A percentile compares a stretch with the other conserved stretches of the same genome.
phyloP scores from a whole-genome alignment of 768 basidiomycete genomes.

The Suillus weaverae region DNA sequence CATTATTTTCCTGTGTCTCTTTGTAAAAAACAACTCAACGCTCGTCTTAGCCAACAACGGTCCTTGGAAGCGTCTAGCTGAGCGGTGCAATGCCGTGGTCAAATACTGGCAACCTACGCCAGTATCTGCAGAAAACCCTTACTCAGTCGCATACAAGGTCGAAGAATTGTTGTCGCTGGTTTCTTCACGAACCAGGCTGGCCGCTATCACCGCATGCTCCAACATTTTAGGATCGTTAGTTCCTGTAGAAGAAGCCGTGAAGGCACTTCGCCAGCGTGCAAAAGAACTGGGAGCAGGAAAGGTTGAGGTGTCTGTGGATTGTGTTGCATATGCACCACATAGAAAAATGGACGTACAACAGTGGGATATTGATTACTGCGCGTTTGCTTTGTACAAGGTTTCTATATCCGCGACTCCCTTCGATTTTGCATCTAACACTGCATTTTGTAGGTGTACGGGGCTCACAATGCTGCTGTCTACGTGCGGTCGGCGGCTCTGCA shows the following conservation, averaged over 20 bases:
- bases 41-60: conserved; percentile 61
- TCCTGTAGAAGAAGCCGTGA: conserved; percentile 57
- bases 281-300: conserved; percentile 53
- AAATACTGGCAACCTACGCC: conserved; percentile 60
- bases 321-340: conserved; percentile 80
- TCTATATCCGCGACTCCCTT: background rate
- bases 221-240: conserved; percentile 71
- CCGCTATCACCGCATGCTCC: conserved; percentile 74
- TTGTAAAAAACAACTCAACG: background rate
- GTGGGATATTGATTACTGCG: conserved; percentile 77
- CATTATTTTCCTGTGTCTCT: background rate
- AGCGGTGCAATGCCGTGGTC: conserved; percentile 50
- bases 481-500: conserved; percentile 50
- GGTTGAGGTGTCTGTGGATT: conserved; percentile 70
- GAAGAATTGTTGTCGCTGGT: conserved; percentile 63
- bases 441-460: conserved; percentile 64
- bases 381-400: conserved; percentile 79
- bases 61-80: conserved; percentile 75
- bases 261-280: conserved; percentile 51
- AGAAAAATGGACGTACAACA: conserved; percentile 66
- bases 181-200: conserved; percentile 62
- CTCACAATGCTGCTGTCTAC: conserved; percentile 69
- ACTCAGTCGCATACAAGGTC: conserved; percentile 55
- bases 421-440: background rate
- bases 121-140: conserved; percentile 58